Base-by-base conservation (phyloP, 495 filamentous ascomycete species). In the Talaromyces trachyspermus region DNA sequence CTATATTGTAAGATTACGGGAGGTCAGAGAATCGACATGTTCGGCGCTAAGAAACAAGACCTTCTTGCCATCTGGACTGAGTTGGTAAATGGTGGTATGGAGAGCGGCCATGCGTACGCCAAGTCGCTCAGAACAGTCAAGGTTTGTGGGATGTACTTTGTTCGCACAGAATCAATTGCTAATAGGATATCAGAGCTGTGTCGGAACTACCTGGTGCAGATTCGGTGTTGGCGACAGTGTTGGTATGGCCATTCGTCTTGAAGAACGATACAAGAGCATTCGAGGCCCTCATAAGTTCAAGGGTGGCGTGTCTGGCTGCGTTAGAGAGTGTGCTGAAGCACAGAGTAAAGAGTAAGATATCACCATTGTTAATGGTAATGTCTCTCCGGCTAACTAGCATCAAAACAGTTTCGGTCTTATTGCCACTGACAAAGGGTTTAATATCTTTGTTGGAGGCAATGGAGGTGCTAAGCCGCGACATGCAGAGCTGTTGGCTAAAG, bases 1-100 rank as follows among this genome's bases (percentile, higher is more conserved):
- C 70, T 97, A 4, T 97, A 97, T 65, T 88, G 83, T 60, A 97
- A 95, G 69, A 95, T 97, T 56, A 97, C 91, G 0, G 91, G 91
- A 43, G 91, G 86, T 1, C 91, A 97, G 65, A 79, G 91, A 35
- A 95, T 95, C 57, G 91, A 97, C 60, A 84, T 95, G 86, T 95
- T 95, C 53, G 89, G 90, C 7, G 90, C 91, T 0, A 83, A 81
- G 68, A 95, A 95, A 65, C 86, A 94, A 53, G 90, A 97, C 69
- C 71, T 97, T 26, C 71, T 88, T 27, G 73, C 75, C n/a, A 97
- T 97, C 55, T 97, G 91, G 91, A 80, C 78, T 5, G 78, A 77
- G 49, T 75, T 97, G 7, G 79, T 95, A 19, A 80, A 88, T 51
- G 91, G 81, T 6, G 91, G 91, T n/a, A 86, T 95, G 85, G 91